Evolutionary conservation across 2,329 filamentous ascomycete genomes (phyloP).

Genomic region (Xylariaceae sp.): DNA sequence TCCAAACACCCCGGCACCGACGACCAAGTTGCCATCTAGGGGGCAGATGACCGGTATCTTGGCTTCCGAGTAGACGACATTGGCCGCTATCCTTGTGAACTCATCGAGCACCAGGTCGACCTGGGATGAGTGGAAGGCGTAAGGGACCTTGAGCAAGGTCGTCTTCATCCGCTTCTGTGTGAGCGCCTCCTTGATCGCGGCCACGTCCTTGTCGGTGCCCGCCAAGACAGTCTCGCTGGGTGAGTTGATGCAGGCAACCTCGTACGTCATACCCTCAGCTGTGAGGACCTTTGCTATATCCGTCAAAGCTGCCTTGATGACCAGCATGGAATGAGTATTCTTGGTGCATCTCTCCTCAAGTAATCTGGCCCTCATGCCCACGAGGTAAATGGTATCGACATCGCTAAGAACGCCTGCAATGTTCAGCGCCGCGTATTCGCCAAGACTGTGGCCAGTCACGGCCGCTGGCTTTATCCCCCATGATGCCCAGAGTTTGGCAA

Average conservation of each 20-base stretch:
- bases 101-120: not conserved
- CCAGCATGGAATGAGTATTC: conserved; percentile 57
- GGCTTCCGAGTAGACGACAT: too few species aligned
- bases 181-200: not conserved
- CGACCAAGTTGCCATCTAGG: conserved; percentile 47
- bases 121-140: not conserved
- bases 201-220: conserved; percentile 26
- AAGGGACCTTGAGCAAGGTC: conserved; percentile 37
- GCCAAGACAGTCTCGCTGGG: conserved; percentile 56
- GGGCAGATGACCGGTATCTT: conserved; percentile 66
- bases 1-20: conserved; percentile 48
- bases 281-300: too few species aligned
- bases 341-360: conserved; percentile 55
- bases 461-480: conserved; percentile 46
- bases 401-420: conserved; percentile 63
- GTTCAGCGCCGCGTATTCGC: conserved; percentile 65
- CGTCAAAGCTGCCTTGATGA: too few species aligned
- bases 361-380: conserved; percentile 58
- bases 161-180: conserved; percentile 33
- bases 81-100: too few species aligned
- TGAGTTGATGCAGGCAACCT: conserved; percentile 58
- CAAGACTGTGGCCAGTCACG: conserved; percentile 56
- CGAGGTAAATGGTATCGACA: conserved; percentile 62
- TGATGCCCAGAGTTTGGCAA: conserved; percentile 45
- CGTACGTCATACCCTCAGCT: conserved; percentile 21